Percentiles rank a stretch among this genome's conserved stretches.
Evolutionary conservation across 345 rosid species (phyloP).

Genomic region (Eucalyptus pumila): DNA sequence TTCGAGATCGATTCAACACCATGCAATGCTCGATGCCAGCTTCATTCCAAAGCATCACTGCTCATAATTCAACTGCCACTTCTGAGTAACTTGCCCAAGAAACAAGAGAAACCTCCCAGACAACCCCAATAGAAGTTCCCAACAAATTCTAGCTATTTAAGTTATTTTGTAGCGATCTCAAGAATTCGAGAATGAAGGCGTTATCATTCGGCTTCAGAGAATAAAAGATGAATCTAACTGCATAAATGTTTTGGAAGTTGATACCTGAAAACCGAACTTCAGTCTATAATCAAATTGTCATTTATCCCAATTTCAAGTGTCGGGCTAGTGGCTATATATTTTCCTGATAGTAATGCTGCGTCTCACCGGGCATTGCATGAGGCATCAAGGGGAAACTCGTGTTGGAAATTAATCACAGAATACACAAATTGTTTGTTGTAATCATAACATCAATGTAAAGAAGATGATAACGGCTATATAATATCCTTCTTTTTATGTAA

Average conservation of each 20-base stretch:
- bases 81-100: not conserved
- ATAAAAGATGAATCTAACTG: not conserved
- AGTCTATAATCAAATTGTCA: not conserved
- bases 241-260: not conserved
- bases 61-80: not conserved
- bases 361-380: not conserved
- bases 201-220: not conserved
- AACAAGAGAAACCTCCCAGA: not conserved
- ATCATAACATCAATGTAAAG: too few species aligned
- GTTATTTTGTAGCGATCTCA: not conserved
- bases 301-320: not conserved
- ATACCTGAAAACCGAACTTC: not conserved
- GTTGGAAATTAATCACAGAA: too few species aligned
- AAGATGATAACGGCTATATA: too few species aligned
- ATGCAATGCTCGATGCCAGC: not conserved
- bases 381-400: not conserved
- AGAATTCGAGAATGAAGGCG: not conserved
- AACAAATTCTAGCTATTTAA: not conserved
- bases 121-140: not conserved
- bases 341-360: not conserved
- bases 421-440: too few species aligned
- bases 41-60: not conserved
- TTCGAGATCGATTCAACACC: not conserved
- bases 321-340: not conserved
- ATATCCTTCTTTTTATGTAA: too few species aligned